Percentiles rank a stretch among this genome's conserved stretches.
Conservation (phyloP, 2,329 filamentous ascomycete genomes). For the Colletotrichum sp. region DNA sequence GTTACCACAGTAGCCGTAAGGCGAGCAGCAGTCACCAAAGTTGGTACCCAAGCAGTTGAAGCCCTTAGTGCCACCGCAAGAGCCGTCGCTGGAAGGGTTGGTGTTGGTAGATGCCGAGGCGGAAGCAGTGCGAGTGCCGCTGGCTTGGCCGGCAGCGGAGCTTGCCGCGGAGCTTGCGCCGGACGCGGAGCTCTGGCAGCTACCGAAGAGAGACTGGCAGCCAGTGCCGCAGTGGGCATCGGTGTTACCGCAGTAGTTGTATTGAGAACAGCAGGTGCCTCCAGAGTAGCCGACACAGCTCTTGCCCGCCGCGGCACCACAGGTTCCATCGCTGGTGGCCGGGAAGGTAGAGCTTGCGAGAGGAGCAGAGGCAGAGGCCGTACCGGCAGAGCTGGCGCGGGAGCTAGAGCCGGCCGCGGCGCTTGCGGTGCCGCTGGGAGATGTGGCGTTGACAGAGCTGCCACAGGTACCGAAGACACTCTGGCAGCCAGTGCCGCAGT, state of each 20-base stretch:
- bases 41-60: slow-evolving; percentile 16
- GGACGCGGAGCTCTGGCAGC: not conserved
- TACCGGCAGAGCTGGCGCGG: not conserved
- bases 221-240: not conserved
- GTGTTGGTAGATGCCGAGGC: not conserved
- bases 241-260: not conserved
- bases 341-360: not conserved
- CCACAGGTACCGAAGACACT: slow-evolving; percentile 27
- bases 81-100: slow-evolving; percentile 6
- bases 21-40: slow-evolving; percentile 24
- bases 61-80: not conserved
- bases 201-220: slow-evolving; percentile 4
- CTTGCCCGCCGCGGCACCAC: not conserved
- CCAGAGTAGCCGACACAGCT: not conserved
- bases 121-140: not conserved
- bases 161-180: not conserved
- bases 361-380: not conserved
- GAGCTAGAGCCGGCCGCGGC: not conserved
- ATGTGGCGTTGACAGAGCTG: not conserved
- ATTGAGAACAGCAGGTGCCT: slow-evolving; percentile 7
- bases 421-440: not conserved
- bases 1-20: slow-evolving; percentile 23
- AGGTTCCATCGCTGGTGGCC: not conserved
- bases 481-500: slow-evolving; percentile 36
- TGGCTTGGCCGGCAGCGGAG: not conserved